phyloP scores from a whole-genome alignment of 805 yeast species.

The Candida piceae region DNA sequence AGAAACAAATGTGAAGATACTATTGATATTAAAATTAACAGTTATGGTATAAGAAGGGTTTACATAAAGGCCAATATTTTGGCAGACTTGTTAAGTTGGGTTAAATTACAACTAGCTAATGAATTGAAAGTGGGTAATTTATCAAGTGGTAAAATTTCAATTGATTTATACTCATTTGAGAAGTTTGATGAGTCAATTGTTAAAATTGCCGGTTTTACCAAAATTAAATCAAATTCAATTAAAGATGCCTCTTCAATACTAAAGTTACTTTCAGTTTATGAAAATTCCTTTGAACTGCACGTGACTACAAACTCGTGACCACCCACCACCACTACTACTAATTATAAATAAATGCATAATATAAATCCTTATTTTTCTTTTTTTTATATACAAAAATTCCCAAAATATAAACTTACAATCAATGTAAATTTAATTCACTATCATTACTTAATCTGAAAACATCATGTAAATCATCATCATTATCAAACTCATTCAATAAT shows the following conservation, averaged over 20 bases:
- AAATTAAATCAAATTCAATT: slow-evolving; percentile 26
- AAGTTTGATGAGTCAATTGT: slow-evolving; percentile 32
- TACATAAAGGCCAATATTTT: slow-evolving; percentile 61
- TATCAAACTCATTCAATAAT: slow-evolving; percentile 20
- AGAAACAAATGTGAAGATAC: slow-evolving; percentile 30
- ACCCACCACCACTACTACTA: no score
- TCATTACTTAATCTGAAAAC: slow-evolving; percentile 23
- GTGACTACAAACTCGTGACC: no score
- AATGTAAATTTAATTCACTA: slow-evolving; percentile 1
- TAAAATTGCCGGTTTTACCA: slow-evolving; percentile 38
- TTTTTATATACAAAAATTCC: no score
- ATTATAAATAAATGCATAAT: no score
- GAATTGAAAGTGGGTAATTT: slow-evolving; percentile 21
- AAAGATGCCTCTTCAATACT: no score
- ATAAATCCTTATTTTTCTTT: no score
- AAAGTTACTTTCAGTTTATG: no score
- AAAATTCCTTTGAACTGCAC: no score
- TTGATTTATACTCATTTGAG: slow-evolving; percentile 54
- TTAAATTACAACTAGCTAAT: slow-evolving; percentile 38
- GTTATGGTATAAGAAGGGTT: slow-evolving; percentile 64
- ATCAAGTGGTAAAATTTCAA: slow-evolving; percentile 34
- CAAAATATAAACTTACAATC: no score
- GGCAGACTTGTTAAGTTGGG: slow-evolving; percentile 59
- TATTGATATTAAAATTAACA: slow-evolving; percentile 39
- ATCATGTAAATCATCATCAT: slow-evolving; percentile 18